A percentile compares a stretch with the other conserved stretches of the same genome.
Evolutionary conservation across 129 eudicot species (phyloP).

Genomic region (carrot (Daucus carota)): DNA sequence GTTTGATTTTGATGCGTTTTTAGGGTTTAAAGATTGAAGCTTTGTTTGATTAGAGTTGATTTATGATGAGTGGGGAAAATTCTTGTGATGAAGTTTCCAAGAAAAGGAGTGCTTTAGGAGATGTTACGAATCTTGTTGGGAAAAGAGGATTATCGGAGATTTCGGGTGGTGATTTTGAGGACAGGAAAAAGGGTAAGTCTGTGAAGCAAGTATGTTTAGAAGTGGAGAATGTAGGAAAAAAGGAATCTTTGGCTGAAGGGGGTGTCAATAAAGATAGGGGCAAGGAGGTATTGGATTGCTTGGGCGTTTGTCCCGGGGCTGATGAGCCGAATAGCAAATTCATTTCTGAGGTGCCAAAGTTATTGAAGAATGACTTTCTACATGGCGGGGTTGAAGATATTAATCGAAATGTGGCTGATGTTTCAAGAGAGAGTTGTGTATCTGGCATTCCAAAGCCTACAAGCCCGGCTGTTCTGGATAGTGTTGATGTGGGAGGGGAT

Average conservation of each 20-base stretch:
- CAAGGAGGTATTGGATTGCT: constrained; percentile 24
- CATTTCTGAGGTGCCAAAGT: constrained; percentile 13
- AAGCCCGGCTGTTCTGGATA: constrained; percentile 6
- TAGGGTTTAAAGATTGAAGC: background rate
- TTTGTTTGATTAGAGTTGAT: constrained; percentile 1
- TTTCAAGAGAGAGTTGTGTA: constrained; percentile 21
- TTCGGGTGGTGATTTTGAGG: constrained; percentile 11
- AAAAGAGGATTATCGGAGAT: constrained; percentile 41
- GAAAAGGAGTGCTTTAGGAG: constrained; percentile 51
- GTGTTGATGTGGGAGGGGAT: constrained; percentile 10
- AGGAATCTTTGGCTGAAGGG: constrained; percentile 12
- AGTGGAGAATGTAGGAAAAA: constrained; percentile 16
- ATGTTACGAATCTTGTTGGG: constrained; percentile 62
- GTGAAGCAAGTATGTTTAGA: constrained; percentile 20
- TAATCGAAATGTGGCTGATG: constrained; percentile 13
- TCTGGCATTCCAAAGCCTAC: constrained; percentile 10
- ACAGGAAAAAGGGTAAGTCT: constrained; percentile 12
- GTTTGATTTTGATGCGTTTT: background rate
- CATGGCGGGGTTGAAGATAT: constrained; percentile 4
- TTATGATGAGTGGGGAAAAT: constrained; percentile 36
- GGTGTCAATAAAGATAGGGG: background rate
- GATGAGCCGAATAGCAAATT: constrained; percentile 18
- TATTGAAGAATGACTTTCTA: background rate
- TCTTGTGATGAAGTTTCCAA: constrained; percentile 22
- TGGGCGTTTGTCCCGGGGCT: constrained; percentile 24